Evolutionary conservation across 73 alveolate genomes (phyloP), one percentile per base, ranked within the genome.

Genomic region (Symbiodinium natans): DNA sequence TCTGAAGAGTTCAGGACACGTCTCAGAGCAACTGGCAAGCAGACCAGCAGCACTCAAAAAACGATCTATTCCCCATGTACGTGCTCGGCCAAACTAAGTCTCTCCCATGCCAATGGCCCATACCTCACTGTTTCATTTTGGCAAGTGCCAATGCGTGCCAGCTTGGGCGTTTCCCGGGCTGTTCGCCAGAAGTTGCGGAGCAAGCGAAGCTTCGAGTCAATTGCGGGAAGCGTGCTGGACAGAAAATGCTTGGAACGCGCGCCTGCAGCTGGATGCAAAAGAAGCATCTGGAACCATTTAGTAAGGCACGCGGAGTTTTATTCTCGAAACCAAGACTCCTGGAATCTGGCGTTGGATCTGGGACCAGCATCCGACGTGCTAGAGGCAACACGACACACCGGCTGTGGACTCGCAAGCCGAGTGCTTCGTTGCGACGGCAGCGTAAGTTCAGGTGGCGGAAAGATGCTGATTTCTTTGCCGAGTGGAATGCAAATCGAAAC

Each of bases 341-440:
- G 97, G 89, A 73, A 73, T 33, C 80, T 90, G 34, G 97, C 97
- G 0, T 23, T 73, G 97, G 77, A 56, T 63, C 29, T 59, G 75
- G 95, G 95, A 71, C 95, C 95, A 9, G 46, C 75, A 19, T 68
- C 42, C 31, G 29, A 17, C 29, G 27, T 31, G 84, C 43, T 74
- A 25, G 42, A n/a, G 9, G 42, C 84, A 29, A n/a, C 43, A 5
- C 40, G 42, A 29, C 29, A 33, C 10, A 10, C 43, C 19, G 84
- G 88, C 87, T n/a, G 89, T 43, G 80, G 59, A 42, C 46, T 90
- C 39, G 54, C 29, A 2, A 90, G 97, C 88, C 48, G 80, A 42
- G 43, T 90, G 97, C 75, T 90, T 29, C 87, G 88, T 36, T 59
- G 52, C 27, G 89, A 90, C 3, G 97, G 97, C 23, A 52, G 88